Percentiles rank a stretch among this genome's conserved stretches.
These are phyloP conservation scores for Crotalaria pallida DNA, from an alignment of 306 rosid genomes.

Conservation along the genomic window DNA sequence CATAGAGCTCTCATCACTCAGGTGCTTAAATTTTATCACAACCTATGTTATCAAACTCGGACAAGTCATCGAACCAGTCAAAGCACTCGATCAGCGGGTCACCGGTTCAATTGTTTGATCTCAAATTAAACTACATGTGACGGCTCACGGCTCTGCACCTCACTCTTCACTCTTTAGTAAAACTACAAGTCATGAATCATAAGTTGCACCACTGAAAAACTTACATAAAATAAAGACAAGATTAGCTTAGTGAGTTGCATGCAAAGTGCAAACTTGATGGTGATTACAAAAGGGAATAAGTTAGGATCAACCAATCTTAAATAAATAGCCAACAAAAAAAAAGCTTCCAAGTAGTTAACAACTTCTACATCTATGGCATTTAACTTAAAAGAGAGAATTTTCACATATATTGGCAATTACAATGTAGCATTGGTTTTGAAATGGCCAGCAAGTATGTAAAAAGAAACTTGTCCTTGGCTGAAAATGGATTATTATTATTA, in stretches of 20 bases:
- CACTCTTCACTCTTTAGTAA: slow-evolving; percentile 29
- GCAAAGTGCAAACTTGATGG: slow-evolving; percentile 1
- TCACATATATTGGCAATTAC: slow-evolving; percentile 5
- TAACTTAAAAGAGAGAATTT: slow-evolving; percentile 9
- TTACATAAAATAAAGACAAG: not conserved
- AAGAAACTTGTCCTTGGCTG: slow-evolving; percentile 61
- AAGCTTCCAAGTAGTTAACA: slow-evolving; percentile 2
- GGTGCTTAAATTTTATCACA: too few species aligned
- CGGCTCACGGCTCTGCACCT: slow-evolving; percentile 36
- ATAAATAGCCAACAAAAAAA: not conserved
- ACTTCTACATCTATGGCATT: slow-evolving; percentile 15
- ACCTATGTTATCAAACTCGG: too few species aligned
- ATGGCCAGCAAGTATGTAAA: slow-evolving; percentile 46
- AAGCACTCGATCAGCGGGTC: too few species aligned
- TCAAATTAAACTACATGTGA: too few species aligned
- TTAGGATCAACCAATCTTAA: slow-evolving; percentile 22
- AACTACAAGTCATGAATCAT: slow-evolving; percentile 33
- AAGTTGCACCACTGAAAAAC: slow-evolving; percentile 31
- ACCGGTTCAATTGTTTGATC: too few species aligned
- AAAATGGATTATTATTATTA: slow-evolving; percentile 59
- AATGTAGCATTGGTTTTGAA: not conserved
- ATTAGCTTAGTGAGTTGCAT: not conserved
- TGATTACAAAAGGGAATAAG: slow-evolving; percentile 15
- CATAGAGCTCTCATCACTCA: too few species aligned
- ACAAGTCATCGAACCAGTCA: too few species aligned